Evolutionary conservation across 176 grass and related monocot species (phyloP), one percentile per base, ranked within the genome.

Genomic region (Avena atlantica): DNA sequence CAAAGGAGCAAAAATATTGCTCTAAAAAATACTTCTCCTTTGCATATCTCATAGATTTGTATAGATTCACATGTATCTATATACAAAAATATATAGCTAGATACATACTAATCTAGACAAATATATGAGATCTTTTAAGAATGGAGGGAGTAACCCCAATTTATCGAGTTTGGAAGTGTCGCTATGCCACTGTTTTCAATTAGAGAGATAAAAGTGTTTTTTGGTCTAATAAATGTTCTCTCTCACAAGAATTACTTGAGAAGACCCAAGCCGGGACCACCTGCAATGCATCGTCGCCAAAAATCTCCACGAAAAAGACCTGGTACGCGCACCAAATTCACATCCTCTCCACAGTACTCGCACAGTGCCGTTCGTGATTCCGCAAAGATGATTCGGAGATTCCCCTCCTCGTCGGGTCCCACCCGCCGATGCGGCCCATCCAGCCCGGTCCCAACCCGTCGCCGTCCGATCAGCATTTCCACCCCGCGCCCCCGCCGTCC

Each of bases 331-430:
- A 83, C n/a, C 66, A 23, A 71, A 44, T 65, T 25, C 1, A 31
- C 5, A 69, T 31, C 44, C 5, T 5, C 7, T 68, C 27, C 13
- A 68, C 64, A 68, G 64, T 68, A 68, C 17, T 42, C 19, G 42
- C 44, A 29, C 73, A 24, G 34, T 83, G 11, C 15, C 48, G 21
- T 58, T 87, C 12, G 73, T 73, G 89, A 90, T 90, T 86, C 84
- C 72, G 20, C 15, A 29, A 64, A 69, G 21, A 73, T 42, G 81
- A 87, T 84, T 74, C 85, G 34, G 29, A 84, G 68, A 76, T 91
- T 84, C 89, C 48, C 55, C 55, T 2, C 49, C 47, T 3, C 3
- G 8, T 3, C 31, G 63, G 74, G 84, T 74, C 74, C 80, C 80
- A 73, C 73, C 8, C 2, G 47, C 67, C 23, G 4, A 3, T 85